Conservation (phyloP, 2,329 filamentous ascomycete genomes). For the Davidsoniella virescens region DNA sequence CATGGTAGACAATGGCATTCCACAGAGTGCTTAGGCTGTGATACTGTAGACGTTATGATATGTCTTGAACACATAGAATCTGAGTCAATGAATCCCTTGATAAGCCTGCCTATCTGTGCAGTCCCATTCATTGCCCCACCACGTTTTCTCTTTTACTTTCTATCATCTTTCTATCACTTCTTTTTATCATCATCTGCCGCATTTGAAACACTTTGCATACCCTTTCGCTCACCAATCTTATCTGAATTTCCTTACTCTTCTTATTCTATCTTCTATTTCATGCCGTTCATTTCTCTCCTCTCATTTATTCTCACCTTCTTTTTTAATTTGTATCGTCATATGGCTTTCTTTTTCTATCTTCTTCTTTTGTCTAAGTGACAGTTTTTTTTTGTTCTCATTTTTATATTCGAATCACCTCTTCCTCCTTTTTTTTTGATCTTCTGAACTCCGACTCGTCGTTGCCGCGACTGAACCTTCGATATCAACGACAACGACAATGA, state of each 20-base stretch:
- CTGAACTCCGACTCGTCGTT: too few species aligned
- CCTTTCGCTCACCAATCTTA: background rate
- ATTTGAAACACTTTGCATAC: background rate
- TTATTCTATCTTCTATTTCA: background rate
- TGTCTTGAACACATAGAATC: too few species aligned
- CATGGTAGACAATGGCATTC: conserved; percentile 22
- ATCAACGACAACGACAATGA: background rate
- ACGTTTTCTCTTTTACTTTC: background rate
- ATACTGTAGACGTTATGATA: background rate
- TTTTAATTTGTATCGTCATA: background rate
- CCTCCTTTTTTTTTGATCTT: background rate
- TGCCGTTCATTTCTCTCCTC: background rate
- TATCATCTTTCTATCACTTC: background rate
- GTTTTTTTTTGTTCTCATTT: background rate
- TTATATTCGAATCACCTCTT: background rate
- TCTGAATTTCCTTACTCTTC: background rate
- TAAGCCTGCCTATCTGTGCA: too few species aligned
- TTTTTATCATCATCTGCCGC: background rate
- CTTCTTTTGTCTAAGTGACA: background rate
- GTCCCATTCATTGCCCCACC: background rate
- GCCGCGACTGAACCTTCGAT: background rate
- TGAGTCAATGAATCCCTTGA: too few species aligned
- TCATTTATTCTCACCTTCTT: background rate
- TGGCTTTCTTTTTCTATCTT: background rate
- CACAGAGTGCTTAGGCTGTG: conserved; percentile 16